Evolutionary conservation across 2,329 filamentous ascomycete genomes (phyloP).

Genomic region (Venturia carpophila): DNA sequence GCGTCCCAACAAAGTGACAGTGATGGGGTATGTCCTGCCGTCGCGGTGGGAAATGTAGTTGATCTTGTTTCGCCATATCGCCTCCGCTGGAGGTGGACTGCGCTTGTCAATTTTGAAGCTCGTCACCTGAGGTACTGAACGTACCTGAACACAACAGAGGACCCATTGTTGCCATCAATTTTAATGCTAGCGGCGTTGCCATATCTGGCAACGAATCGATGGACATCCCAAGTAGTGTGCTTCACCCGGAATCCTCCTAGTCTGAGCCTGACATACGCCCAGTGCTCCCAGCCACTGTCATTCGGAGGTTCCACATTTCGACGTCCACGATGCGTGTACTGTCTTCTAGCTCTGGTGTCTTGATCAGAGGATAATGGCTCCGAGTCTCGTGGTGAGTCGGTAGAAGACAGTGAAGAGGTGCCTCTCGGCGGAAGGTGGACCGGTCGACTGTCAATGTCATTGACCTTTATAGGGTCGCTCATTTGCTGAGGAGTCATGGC

Average conservation of each 20-base stretch:
- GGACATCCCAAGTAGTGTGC: slow-evolving; percentile 11
- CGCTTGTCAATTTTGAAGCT: not conserved
- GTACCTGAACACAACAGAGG: slow-evolving; percentile 13
- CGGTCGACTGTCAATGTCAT: not conserved
- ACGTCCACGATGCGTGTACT: not conserved
- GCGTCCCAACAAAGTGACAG: not conserved
- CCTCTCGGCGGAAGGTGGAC: not conserved
- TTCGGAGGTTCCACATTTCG: not conserved
- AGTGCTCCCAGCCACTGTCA: not conserved
- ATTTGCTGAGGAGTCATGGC: not conserved
- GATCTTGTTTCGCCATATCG: not conserved
- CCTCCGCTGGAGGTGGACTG: slow-evolving; percentile 11
- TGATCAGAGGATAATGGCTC: slow-evolving; percentile 1
- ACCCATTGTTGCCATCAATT: not conserved
- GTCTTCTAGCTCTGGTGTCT: not conserved
- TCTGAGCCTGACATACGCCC: slow-evolving; percentile 1
- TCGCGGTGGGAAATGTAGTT: not conserved
- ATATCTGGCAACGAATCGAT: not conserved
- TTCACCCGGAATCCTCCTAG: not conserved
- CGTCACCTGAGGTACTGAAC: not conserved
- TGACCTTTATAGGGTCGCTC: not conserved
- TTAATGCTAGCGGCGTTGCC: slow-evolving; percentile 10
- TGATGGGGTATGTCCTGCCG: not conserved
- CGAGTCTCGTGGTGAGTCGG: not conserved
- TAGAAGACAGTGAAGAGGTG: not conserved